Base-by-base conservation (phyloP, 1,284 basidiomycete species). In the Anthracocystis setariae region DNA sequence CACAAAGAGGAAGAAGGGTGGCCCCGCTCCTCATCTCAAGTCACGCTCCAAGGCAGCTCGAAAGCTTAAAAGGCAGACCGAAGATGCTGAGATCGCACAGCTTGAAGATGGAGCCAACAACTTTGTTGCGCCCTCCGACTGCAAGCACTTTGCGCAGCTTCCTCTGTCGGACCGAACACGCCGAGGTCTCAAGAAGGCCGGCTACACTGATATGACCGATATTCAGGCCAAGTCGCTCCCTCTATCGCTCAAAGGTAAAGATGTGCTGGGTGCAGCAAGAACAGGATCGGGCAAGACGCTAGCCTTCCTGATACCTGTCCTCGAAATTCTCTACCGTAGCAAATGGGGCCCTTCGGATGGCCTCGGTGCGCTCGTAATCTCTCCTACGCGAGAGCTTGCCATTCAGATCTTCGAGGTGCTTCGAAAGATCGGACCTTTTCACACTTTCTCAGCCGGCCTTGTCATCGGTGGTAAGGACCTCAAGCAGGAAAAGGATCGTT, bases 391-490 rank as follows among this genome's bases (percentile, higher is more conserved):
- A 57, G 96, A 98, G 85, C 85, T 98, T 52, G 94, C 94, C 1
- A 92, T 97, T 12, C 94, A 98, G 86, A 98, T 96, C 70, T 98
- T 98, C 83, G 93, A 95, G 57, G 94, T 98, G 5, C 85, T 98
- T 10, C 89, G 93, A 39, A 91, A 91, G 55, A 93, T 98, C 63
- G 96, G 96, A 3, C 90, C 90, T 49, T 90, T 90, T 79, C 95
- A 98, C 81, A 88, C 88, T 13, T 96, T 98, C 83, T 96, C 93
- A 5, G 95, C 95, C 0, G 95, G 95, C 0, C 85, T 98, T 18
- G 91, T 98, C 23, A 98, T 98, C 55, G 95, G 95, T 20, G 95
- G 95, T 50, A 98, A 98, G 86, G 94, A 91, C 74, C 83, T 98
- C 51, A 94, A 94, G 83, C 93, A 95, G 74, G 96, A 98, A 83